Percentiles rank a stretch among this genome's conserved stretches.
phyloP scores from a whole-genome alignment of 129 eudicot genomes.

The Solidago caesia region DNA sequence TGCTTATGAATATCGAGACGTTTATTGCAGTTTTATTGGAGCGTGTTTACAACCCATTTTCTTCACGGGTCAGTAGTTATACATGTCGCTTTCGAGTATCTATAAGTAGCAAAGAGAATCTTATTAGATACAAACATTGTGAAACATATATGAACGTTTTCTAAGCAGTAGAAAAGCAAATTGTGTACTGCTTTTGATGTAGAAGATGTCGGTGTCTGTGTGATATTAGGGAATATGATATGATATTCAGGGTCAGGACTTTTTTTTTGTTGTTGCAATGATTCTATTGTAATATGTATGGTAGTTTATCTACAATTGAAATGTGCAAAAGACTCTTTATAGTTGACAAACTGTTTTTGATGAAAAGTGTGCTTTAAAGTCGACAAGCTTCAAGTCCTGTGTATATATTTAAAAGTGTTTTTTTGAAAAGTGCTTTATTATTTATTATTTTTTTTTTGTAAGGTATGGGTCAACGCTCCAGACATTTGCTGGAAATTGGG shows the following conservation, averaged over 20 bases:
- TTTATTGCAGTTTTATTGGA: slow-evolving; percentile 2
- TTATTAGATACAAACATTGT: slow-evolving; percentile 16
- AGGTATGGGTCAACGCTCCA: no score
- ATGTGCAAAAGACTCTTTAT: no score
- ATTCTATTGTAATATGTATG: no score
- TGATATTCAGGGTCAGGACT: neutral
- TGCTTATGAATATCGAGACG: neutral
- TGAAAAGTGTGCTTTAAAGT: no score
- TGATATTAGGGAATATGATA: neutral
- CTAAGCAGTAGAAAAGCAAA: slow-evolving; percentile 11
- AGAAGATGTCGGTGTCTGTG: neutral
- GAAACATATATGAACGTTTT: slow-evolving; percentile 6
- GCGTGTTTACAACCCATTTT: neutral
- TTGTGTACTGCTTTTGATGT: neutral
- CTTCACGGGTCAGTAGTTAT: slow-evolving; percentile 14
- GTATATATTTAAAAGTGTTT: no score
- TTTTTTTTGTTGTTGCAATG: neutral
- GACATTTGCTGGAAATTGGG: no score
- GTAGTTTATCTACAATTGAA: no score
- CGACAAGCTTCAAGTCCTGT: no score
- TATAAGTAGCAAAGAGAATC: slow-evolving; percentile 15
- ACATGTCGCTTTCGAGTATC: slow-evolving; percentile 12
- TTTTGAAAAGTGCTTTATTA: no score
- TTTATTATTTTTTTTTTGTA: no score
- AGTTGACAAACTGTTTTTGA: no score